Percentiles rank a stretch among this genome's conserved stretches.
These are phyloP conservation scores for Ophiostoma ulmi DNA, from an alignment of 2,329 filamentous ascomycete species.

Conservation along the genomic window DNA sequence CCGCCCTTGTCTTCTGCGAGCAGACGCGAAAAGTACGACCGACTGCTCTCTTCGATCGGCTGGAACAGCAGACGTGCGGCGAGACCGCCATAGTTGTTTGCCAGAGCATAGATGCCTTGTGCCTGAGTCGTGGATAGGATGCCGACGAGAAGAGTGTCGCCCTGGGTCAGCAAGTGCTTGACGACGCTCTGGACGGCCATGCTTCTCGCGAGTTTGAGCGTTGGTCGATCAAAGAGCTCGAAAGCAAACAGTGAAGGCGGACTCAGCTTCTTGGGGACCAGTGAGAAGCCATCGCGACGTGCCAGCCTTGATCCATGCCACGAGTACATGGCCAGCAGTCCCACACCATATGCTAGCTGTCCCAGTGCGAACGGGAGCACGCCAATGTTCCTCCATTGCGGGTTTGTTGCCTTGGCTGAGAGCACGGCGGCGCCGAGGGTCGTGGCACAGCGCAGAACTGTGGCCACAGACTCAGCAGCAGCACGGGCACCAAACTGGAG, in stretches of 20 bases:
- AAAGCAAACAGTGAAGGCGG: slow-evolving; percentile 48
- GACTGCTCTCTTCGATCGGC: slow-evolving; percentile 88
- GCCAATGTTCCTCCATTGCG: slow-evolving; percentile 52
- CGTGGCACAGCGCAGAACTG: slow-evolving; percentile 67
- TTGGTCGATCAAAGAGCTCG: slow-evolving; percentile 61
- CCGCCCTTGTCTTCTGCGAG: slow-evolving; percentile 41
- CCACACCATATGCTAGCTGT: slow-evolving; percentile 68
- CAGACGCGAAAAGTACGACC: slow-evolving; percentile 81
- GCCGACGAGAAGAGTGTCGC: slow-evolving; percentile 83
- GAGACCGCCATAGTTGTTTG: slow-evolving; percentile 89
- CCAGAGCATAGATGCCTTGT: slow-evolving; percentile 87
- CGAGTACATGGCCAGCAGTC: slow-evolving; percentile 66
- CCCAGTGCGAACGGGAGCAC: slow-evolving; percentile 86
- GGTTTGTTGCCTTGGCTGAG: not conserved
- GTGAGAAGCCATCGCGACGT: slow-evolving; percentile 58
- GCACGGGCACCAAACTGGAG: slow-evolving; percentile 77
- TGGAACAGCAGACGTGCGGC: slow-evolving; percentile 87
- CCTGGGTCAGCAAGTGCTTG: slow-evolving; percentile 91
- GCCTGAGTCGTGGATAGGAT: slow-evolving; percentile 69
- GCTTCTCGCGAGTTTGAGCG: slow-evolving; percentile 69
- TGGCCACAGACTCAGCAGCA: slow-evolving; percentile 75
- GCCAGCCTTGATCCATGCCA: slow-evolving; percentile 56
- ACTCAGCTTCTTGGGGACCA: slow-evolving; percentile 49
- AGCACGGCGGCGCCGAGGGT: slow-evolving; percentile 68
- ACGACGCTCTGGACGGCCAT: slow-evolving; percentile 83